Evolutionary conservation across 495 filamentous ascomycete species (phyloP).

Genomic region (Mytilinidion resinicola): DNA sequence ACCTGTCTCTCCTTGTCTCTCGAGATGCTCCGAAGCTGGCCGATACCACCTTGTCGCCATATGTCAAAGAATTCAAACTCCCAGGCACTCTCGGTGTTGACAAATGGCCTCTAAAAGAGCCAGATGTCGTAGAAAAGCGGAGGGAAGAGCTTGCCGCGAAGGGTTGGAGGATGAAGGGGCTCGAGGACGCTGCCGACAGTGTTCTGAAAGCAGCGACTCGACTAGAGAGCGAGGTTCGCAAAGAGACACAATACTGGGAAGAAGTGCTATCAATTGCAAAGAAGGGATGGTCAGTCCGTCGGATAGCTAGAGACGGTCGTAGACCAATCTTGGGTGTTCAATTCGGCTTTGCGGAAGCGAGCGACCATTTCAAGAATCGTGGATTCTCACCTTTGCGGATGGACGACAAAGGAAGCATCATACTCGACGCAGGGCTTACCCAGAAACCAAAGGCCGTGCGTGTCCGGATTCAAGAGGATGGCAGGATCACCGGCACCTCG

Average conservation of each 20-base stretch:
- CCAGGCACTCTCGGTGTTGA: constrained; percentile 74
- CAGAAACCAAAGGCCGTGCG: constrained; percentile 57
- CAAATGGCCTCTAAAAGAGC: constrained; percentile 44
- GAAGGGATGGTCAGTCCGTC: constrained; percentile 75
- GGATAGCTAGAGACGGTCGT: constrained; percentile 62
- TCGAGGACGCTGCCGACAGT: constrained; percentile 66
- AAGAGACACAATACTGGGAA: constrained; percentile 83
- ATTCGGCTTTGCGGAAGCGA: constrained; percentile 83
- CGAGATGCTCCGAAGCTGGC: constrained; percentile 65
- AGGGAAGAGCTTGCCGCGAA: constrained; percentile 57
- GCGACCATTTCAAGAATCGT: constrained; percentile 65
- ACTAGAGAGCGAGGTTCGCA: constrained; percentile 65
- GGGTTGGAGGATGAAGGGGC: constrained; percentile 73
- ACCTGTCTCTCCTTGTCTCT: constrained; percentile 76
- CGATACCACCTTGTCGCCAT: constrained; percentile 59
- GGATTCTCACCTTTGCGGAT: constrained; percentile 73
- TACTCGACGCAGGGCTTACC: constrained; percentile 62
- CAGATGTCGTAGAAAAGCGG: constrained; percentile 41
- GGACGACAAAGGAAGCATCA: constrained; percentile 64
- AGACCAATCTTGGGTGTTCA: constrained; percentile 65
- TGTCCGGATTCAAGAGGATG: constrained; percentile 48
- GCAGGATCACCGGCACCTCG: constrained; percentile 49
- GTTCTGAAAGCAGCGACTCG: constrained; percentile 65
- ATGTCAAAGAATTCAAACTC: constrained; percentile 50
- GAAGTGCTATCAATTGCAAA: constrained; percentile 73